Conservation (phyloP, 2,329 filamentous ascomycete genomes). For the Beauveria australis region DNA sequence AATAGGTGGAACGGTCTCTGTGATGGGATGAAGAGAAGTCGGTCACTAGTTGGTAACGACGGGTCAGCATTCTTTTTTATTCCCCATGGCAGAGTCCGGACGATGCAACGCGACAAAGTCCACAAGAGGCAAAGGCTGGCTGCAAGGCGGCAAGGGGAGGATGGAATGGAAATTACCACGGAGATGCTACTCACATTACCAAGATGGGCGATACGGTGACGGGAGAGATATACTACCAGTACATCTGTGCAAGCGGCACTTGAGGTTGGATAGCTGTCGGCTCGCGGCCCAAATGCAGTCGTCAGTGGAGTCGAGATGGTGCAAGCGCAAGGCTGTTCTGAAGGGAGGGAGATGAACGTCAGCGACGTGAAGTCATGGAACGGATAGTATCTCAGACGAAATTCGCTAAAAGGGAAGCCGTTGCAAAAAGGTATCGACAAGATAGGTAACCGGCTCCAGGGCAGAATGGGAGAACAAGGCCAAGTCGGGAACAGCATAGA, state of each 20-base stretch:
- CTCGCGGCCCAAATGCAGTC: neutral
- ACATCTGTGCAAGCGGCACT: neutral
- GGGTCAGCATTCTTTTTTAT: conserved; percentile 12
- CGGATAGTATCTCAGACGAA: neutral
- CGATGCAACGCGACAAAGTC: neutral
- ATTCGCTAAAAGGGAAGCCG: neutral
- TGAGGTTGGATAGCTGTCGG: neutral
- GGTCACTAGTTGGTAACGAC: neutral
- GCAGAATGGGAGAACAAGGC: conserved; percentile 4
- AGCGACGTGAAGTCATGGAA: neutral
- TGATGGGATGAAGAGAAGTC: neutral
- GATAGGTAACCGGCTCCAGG: conserved; percentile 4
- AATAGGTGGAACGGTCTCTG: neutral
- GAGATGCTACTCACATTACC: conserved; percentile 9
- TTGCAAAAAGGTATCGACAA: neutral
- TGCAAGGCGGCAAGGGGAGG: conserved; percentile 10
- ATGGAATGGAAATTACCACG: conserved; percentile 12
- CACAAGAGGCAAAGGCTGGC: conserved; percentile 3
- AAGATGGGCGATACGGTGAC: neutral
- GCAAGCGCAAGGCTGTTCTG: conserved; percentile 8
- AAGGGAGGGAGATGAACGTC: conserved; percentile 14
- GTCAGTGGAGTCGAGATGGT: conserved; percentile 9
- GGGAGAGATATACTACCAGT: neutral
- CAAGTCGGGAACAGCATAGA: conserved; percentile 11
- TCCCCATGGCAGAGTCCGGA: neutral